These are phyloP conservation scores for Emergomyces africanus DNA, from an alignment of 2,329 filamentous ascomycete genomes.

Conservation along the genomic window DNA sequence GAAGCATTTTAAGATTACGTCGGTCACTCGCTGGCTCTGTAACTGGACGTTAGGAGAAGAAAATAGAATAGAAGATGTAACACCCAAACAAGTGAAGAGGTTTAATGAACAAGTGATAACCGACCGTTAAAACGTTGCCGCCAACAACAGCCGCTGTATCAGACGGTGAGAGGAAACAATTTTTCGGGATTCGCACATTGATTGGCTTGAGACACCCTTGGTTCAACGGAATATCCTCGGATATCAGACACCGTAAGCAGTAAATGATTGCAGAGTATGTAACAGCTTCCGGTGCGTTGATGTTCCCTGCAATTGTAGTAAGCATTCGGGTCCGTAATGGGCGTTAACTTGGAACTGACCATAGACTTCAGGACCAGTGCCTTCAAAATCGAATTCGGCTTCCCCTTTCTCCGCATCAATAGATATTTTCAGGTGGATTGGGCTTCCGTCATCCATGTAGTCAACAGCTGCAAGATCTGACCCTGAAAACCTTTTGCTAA, in stretches of 20 bases:
- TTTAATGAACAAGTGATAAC: neutral
- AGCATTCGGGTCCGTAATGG: neutral
- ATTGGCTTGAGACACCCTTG: slow-evolving; percentile 69
- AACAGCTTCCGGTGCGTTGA: slow-evolving; percentile 65
- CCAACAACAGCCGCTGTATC: slow-evolving; percentile 64
- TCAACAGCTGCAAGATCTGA: slow-evolving; percentile 56
- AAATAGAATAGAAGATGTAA: neutral
- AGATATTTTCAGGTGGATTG: slow-evolving; percentile 57
- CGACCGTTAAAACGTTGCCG: slow-evolving; percentile 60
- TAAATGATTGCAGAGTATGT: slow-evolving; percentile 75
- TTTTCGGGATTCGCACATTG: slow-evolving; percentile 54
- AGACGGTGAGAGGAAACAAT: slow-evolving; percentile 59
- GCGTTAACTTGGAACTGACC: slow-evolving; percentile 27
- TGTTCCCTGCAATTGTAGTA: slow-evolving; percentile 39
- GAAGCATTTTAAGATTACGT: slow-evolving; percentile 67
- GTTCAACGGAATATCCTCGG: slow-evolving; percentile 66
- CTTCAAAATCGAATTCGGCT: slow-evolving; percentile 61
- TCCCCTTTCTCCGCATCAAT: slow-evolving; percentile 60
- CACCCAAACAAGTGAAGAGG: neutral
- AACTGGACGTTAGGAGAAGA: neutral
- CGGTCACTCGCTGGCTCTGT: slow-evolving; percentile 55
- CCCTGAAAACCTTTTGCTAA: slow-evolving; percentile 52
- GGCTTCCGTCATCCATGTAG: slow-evolving; percentile 74
- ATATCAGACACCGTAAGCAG: slow-evolving; percentile 62
- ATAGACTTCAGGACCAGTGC: slow-evolving; percentile 66